These are phyloP conservation scores for Fusarium gaditjirri DNA, from an alignment of 2,329 filamentous ascomycete genomes.

Conservation along the genomic window DNA sequence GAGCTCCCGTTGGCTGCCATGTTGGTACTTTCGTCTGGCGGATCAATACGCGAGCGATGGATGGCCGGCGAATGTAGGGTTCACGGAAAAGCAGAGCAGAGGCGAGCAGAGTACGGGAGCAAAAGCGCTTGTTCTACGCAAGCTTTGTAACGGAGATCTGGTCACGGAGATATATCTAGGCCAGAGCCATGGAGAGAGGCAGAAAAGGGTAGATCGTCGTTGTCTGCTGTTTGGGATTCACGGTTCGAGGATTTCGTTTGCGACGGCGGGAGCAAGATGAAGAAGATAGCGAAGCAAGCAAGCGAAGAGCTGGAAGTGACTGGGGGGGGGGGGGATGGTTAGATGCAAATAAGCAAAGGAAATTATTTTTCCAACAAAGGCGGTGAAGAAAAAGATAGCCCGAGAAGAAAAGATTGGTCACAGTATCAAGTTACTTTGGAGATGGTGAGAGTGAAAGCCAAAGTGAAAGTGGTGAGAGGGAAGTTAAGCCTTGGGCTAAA, in stretches of 20 bases:
- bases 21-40: constrained; percentile 28
- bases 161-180: constrained; percentile 21
- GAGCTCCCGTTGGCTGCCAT: constrained; percentile 53
- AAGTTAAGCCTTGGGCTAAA: constrained; percentile 39
- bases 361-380: constrained; percentile 8
- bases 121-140: constrained; percentile 35
- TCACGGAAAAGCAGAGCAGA: constrained; percentile 20
- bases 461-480: constrained; percentile 21
- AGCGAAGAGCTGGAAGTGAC: constrained; percentile 2
- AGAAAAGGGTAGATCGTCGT: neutral
- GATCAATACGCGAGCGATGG: constrained; percentile 19
- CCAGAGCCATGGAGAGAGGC: constrained; percentile 34
- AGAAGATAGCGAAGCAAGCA: constrained; percentile 18
- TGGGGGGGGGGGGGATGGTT: neutral
- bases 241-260: constrained; percentile 20
- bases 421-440: constrained; percentile 21
- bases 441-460: neutral
- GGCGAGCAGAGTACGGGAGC: constrained; percentile 18
- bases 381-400: constrained; percentile 2
- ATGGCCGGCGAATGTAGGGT: constrained; percentile 15
- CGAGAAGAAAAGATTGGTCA: constrained; percentile 19
- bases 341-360: constrained; percentile 14
- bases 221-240: constrained; percentile 23
- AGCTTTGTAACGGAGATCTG: constrained; percentile 23
- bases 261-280: constrained; percentile 23